Percentiles rank a stretch among this genome's conserved stretches.
phyloP scores from a whole-genome alignment of 78 protist genomes.

The Guillardia theta region DNA sequence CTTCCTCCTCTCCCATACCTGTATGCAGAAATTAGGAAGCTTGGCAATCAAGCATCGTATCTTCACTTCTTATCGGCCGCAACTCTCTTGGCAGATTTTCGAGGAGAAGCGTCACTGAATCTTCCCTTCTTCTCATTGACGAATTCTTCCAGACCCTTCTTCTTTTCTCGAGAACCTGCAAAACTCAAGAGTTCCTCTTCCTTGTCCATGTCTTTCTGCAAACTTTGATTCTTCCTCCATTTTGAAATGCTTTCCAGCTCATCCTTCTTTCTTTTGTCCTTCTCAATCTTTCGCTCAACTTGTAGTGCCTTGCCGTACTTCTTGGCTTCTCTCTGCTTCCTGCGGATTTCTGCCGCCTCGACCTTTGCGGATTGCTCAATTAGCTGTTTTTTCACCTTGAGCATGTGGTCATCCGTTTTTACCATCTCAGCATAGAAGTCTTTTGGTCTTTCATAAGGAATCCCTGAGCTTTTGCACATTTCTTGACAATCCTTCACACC shows the following conservation, averaged over 20 bases:
- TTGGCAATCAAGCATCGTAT: no score
- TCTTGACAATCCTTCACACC: slow-evolving; percentile 39
- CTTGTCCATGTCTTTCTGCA: not conserved
- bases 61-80: slow-evolving; percentile 11
- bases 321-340: slow-evolving; percentile 70
- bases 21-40: no score
- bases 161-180: not conserved
- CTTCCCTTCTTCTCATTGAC: not conserved
- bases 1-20: slow-evolving; percentile 1
- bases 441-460: slow-evolving; percentile 60
- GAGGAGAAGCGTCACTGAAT: not conserved
- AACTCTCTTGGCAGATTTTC: not conserved
- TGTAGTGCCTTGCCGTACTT: slow-evolving; percentile 79
- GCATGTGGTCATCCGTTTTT: slow-evolving; percentile 87
- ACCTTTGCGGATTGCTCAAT: slow-evolving; percentile 57
- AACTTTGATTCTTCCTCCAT: slow-evolving; percentile 59
- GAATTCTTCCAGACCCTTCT: not conserved
- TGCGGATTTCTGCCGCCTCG: slow-evolving; percentile 66
- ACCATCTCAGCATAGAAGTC: slow-evolving; percentile 93
- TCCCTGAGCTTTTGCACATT: not conserved
- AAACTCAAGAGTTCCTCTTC: not conserved
- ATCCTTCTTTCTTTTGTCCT: slow-evolving; percentile 64
- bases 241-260: slow-evolving; percentile 68
- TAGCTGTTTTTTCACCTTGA: slow-evolving; percentile 59
- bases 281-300: not conserved